phyloP scores from a whole-genome alignment of 2,329 filamentous ascomycete species.

The Botrytis cinerea region DNA sequence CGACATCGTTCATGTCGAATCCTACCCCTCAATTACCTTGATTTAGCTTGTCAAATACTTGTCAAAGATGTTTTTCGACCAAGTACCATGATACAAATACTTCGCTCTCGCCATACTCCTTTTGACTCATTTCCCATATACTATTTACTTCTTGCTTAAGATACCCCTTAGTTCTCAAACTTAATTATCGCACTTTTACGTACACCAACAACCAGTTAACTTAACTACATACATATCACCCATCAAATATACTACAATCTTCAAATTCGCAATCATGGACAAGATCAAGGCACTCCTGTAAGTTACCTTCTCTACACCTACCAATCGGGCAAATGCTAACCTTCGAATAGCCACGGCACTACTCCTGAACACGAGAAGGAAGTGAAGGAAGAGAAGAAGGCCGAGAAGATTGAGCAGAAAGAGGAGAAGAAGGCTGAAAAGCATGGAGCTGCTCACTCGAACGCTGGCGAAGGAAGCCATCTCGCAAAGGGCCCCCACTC shows the following conservation, averaged over 20 bases:
- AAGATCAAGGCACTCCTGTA: slow-evolving; percentile 42
- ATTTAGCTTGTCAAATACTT: not conserved
- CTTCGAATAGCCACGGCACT: slow-evolving; percentile 18
- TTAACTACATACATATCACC: not conserved
- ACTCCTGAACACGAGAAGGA: slow-evolving; percentile 15
- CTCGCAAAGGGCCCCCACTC: slow-evolving; percentile 18
- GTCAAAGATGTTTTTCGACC: not conserved
- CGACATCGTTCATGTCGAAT: slow-evolving; percentile 18
- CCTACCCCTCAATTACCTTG: slow-evolving; percentile 22
- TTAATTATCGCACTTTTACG: slow-evolving; percentile 7
- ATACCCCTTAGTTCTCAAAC: slow-evolving; percentile 18
- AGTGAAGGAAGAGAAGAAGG: slow-evolving; percentile 7
- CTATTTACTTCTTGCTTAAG: slow-evolving; percentile 15
- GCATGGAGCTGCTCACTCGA: not conserved
- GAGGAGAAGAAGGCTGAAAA: slow-evolving; percentile 20
- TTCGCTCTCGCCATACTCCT: not conserved
- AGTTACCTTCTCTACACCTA: slow-evolving; percentile 15
- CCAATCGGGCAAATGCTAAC: not conserved
- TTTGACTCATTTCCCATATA: not conserved
- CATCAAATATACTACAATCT: not conserved
- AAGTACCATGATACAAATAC: slow-evolving; percentile 11
- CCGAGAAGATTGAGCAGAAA: not conserved
- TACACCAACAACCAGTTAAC: not conserved
- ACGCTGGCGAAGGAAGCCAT: slow-evolving; percentile 28
- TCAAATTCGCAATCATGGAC: slow-evolving; percentile 36